Conservation (phyloP, 257 asterid species). For the Scutellaria minor region DNA sequence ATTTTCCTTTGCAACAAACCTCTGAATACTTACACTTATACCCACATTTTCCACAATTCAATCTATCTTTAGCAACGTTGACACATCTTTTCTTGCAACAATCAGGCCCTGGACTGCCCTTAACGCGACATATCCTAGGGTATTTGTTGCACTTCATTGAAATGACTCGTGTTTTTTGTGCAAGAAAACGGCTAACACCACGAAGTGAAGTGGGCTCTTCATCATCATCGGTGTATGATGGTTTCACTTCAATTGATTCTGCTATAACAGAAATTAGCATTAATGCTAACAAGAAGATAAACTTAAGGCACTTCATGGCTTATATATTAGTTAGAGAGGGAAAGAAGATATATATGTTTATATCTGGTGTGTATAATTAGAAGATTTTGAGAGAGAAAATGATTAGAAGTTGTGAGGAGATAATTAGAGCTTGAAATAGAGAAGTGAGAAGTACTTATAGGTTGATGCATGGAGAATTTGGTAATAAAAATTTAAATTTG, state of each 20-base stretch:
- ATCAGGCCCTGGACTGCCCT: conserved; percentile 66
- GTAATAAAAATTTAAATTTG: neutral
- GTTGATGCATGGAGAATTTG: conserved; percentile 13
- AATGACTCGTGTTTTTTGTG: conserved; percentile 21
- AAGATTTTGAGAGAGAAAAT: neutral
- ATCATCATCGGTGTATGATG: neutral
- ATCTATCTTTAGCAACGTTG: conserved; percentile 42
- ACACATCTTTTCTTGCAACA: conserved; percentile 76
- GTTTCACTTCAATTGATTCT: conserved; percentile 26
- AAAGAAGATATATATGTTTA: too few relatives aligned
- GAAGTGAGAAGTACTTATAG: conserved; percentile 21
- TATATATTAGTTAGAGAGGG: neutral
- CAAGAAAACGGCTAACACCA: conserved; percentile 49
- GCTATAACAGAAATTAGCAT: conserved; percentile 30
- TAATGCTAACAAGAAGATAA: conserved; percentile 39
- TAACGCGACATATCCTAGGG: conserved; percentile 51
- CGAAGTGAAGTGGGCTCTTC: conserved; percentile 37
- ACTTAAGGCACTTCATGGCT: conserved; percentile 42
- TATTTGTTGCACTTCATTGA: conserved; percentile 51
- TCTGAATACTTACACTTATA: conserved; percentile 54
- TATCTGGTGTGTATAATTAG: neutral
- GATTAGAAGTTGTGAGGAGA: neutral
- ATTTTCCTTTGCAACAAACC: conserved; percentile 71
- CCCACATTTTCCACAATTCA: conserved; percentile 74
- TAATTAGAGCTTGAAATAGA: neutral